Conservation (phyloP, 2,329 filamentous ascomycete species). For the Sordariomycetes sp. region DNA sequence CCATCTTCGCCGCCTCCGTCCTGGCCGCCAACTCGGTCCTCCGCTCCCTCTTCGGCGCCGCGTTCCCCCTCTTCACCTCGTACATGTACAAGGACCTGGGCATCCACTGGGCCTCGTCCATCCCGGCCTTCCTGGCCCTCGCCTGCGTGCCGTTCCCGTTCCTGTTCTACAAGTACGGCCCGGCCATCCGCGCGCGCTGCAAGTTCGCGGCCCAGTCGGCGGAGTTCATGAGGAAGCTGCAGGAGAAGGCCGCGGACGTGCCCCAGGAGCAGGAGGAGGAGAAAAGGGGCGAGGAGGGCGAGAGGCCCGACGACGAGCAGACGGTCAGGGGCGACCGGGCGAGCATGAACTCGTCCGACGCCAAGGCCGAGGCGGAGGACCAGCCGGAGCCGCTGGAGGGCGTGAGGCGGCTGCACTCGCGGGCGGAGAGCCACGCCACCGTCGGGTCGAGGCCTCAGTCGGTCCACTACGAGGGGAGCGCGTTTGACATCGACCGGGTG, state of each 20-base stretch:
- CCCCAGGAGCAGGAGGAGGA: neutral
- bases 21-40: conserved; percentile 64
- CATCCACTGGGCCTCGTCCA: conserved; percentile 64
- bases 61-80: conserved; percentile 62
- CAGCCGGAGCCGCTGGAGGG: neutral
- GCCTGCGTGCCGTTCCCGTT: conserved; percentile 65
- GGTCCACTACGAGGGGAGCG: neutral
- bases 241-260: neutral
- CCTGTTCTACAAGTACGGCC: conserved; percentile 65
- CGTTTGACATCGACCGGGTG: neutral
- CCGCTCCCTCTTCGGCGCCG: conserved; percentile 60
- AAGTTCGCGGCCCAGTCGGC: conserved; percentile 2
- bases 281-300: neutral
- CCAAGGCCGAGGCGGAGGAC: neutral
- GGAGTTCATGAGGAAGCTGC: neutral
- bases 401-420: neutral
- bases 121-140: conserved; percentile 65
- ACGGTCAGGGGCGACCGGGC: neutral
- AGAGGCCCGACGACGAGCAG: neutral
- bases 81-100: conserved; percentile 49
- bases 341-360: neutral
- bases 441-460: neutral
- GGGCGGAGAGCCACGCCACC: neutral
- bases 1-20: conserved; percentile 66
- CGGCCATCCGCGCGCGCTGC: conserved; percentile 8